These are phyloP conservation scores for Phytophthora constricta DNA, from an alignment of 352 stramenopile genomes.

Conservation along the genomic window DNA sequence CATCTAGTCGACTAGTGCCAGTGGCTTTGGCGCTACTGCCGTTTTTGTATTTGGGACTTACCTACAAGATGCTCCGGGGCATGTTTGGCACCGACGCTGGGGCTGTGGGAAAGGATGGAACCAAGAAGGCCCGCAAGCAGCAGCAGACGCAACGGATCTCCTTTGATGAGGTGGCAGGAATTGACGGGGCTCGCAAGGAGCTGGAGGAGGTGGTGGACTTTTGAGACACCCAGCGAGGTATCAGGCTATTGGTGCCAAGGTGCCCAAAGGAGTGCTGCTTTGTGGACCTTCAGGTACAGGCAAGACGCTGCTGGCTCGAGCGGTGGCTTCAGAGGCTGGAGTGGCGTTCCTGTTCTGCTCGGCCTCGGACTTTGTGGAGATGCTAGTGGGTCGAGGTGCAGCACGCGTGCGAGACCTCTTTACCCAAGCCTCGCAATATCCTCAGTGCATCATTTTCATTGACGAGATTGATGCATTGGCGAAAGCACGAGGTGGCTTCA, in stretches of 20 bases:
- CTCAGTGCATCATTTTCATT: constrained; percentile 98
- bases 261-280: constrained; percentile 94
- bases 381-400: constrained; percentile 95
- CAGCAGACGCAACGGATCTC: constrained; percentile 56
- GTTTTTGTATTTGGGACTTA: constrained; percentile 87
- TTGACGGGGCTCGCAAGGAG: constrained; percentile 94
- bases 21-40: constrained; percentile 73
- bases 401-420: constrained; percentile 95
- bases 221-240: constrained; percentile 92
- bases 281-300: constrained; percentile 94
- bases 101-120: constrained; percentile 75
- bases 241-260: constrained; percentile 92
- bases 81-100: constrained; percentile 62
- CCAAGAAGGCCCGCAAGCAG: constrained; percentile 50
- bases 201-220: constrained; percentile 96
- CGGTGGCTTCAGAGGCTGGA: constrained; percentile 93
- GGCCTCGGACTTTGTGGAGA: constrained; percentile 98
- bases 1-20: constrained; percentile 53
- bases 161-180: constrained; percentile 95
- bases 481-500: constrained; percentile 85
- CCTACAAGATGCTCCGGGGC: constrained; percentile 81
- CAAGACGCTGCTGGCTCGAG: constrained; percentile 95
- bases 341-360: constrained; percentile 96
- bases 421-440: constrained; percentile 93
- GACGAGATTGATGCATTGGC: constrained; percentile 97